A percentile compares a stretch with the other conserved stretches of the same genome.
phyloP scores from a whole-genome alignment of 1,284 basidiomycete species.

The Leucoagaricus sp. region DNA sequence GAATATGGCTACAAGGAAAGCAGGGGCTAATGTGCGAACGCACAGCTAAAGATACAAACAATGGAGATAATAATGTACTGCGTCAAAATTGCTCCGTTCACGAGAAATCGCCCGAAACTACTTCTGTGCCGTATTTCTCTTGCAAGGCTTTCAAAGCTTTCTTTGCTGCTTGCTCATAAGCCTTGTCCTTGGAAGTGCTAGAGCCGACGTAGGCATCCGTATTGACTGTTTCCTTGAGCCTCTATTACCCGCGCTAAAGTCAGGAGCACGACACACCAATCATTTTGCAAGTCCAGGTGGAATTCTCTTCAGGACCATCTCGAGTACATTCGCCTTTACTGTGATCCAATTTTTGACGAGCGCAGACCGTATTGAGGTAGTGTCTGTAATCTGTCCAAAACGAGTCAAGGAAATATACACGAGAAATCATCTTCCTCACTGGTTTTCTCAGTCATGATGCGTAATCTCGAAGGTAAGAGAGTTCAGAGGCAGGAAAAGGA shows the following conservation, averaged over 20 bases:
- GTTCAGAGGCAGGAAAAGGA: no score
- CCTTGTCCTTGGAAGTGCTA: neutral
- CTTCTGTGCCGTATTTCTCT: neutral
- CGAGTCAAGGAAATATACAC: no score
- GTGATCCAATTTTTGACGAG: neutral
- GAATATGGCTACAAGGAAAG: no score
- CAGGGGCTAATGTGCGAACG: no score
- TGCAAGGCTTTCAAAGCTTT: neutral
- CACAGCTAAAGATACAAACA: no score
- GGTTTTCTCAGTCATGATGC: no score
- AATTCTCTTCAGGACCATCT: neutral
- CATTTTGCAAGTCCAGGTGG: neutral
- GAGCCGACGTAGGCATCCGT: neutral
- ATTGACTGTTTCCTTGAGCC: neutral
- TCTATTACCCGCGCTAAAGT: neutral
- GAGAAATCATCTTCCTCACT: no score
- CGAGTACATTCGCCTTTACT: neutral
- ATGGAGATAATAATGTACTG: no score
- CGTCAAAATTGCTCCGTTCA: no score
- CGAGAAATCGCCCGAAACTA: neutral
- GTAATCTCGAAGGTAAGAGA: no score
- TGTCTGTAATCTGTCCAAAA: neutral
- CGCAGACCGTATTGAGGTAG: conserved; percentile 8
- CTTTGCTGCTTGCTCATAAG: conserved; percentile 1
- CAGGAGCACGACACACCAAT: neutral